These are phyloP conservation scores for Glebionis coronaria DNA, from an alignment of 129 eudicot genomes.

Conservation along the genomic window DNA sequence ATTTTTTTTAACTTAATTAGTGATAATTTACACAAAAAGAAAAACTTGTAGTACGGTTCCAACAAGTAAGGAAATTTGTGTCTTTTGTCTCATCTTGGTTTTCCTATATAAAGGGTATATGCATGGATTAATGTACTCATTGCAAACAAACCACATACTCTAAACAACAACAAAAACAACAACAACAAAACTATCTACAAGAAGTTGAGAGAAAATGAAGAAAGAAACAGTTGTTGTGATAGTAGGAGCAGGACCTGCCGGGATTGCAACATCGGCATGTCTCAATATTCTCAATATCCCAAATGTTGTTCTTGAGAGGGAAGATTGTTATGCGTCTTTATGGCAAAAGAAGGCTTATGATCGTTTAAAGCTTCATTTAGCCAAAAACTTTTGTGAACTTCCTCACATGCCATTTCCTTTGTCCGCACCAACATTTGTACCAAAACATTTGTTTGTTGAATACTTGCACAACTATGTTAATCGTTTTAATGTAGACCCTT, in stretches of 20 bases:
- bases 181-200: too few species aligned
- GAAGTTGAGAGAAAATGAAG: conserved; percentile 16
- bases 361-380: conserved; percentile 9
- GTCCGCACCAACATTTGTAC: conserved; percentile 38
- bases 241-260: conserved; percentile 15
- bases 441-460: conserved; percentile 41
- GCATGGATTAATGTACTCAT: too few species aligned
- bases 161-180: too few species aligned
- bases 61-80: background rate
- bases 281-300: conserved; percentile 41
- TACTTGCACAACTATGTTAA: conserved; percentile 44
- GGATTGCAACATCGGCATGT: conserved; percentile 55
- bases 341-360: conserved; percentile 55
- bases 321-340: conserved; percentile 48
- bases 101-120: conserved; percentile 19
- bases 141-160: too few species aligned
- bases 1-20: background rate
- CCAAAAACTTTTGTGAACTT: conserved; percentile 46
- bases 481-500: conserved; percentile 26
- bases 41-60: background rate
- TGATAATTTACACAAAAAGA: background rate
- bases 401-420: conserved; percentile 50
- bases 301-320: conserved; percentile 35
- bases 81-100: background rate
- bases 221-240: conserved; percentile 43